Evolutionary conservation across 2,329 filamentous ascomycete genomes (phyloP).

Genomic region (Polychaeton citri): DNA sequence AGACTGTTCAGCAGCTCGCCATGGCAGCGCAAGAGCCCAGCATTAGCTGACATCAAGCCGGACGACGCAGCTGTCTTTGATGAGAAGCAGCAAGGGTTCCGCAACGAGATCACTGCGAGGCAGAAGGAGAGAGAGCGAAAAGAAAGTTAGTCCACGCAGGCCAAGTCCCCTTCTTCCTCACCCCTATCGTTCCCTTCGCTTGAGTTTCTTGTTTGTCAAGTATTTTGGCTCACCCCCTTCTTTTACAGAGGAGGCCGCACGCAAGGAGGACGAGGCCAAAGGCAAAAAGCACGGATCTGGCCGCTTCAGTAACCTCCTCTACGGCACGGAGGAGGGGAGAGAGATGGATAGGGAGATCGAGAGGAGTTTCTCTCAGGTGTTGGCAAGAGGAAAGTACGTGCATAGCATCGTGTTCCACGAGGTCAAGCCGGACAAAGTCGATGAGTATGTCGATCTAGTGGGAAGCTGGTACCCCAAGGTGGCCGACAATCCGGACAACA

Average conservation of each 20-base stretch:
- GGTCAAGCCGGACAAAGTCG: conserved; percentile 87
- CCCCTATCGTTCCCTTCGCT: conserved; percentile 26
- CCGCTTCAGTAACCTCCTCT: conserved; percentile 76
- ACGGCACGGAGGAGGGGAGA: conserved; percentile 89
- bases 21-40: conserved; percentile 40
- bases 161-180: conserved; percentile 30
- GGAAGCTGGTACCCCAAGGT: conserved; percentile 87
- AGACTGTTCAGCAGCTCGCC: conserved; percentile 1
- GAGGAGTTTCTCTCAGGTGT: conserved; percentile 85
- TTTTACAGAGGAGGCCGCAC: conserved; percentile 41
- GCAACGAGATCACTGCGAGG: conserved; percentile 63
- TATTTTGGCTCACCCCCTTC: conserved; percentile 48
- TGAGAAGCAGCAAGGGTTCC: conserved; percentile 71
- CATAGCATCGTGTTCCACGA: conserved; percentile 96
- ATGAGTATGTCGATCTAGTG: conserved; percentile 84
- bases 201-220: conserved; percentile 21
- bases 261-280: conserved; percentile 46
- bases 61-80: conserved; percentile 65
- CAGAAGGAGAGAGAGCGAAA: conserved; percentile 65
- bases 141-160: conserved; percentile 65
- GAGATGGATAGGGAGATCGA: conserved; percentile 94
- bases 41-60: conserved; percentile 71
- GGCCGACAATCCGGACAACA: conserved; percentile 72
- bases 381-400: conserved; percentile 94
- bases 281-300: conserved; percentile 51